These are phyloP conservation scores for Tetragonia tetragonoides DNA, from an alignment of 148 eudicot genomes.

Conservation along the genomic window DNA sequence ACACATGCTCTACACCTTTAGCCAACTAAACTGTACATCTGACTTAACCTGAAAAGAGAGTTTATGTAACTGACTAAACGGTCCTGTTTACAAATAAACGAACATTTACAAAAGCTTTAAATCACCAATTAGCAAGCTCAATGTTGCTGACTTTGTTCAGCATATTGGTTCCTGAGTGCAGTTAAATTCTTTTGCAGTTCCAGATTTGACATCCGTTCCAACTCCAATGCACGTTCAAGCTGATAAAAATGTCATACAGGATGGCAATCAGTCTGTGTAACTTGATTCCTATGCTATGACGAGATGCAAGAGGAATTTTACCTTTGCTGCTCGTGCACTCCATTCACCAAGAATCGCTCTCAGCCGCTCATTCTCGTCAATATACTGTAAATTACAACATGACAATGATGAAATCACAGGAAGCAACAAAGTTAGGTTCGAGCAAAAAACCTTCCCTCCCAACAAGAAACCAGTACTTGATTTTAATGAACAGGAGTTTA, in stretches of 20 bases:
- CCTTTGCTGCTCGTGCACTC: constrained; percentile 97
- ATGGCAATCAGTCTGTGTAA: neutral
- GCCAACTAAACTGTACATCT: too few relatives aligned
- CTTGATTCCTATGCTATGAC: neutral
- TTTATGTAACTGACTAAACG: too few relatives aligned
- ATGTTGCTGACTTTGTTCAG: constrained; percentile 33
- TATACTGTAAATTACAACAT: constrained; percentile 51
- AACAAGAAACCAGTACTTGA: neutral
- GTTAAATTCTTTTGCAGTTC: constrained; percentile 70
- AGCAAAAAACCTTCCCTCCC: neutral
- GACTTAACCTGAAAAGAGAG: too few relatives aligned
- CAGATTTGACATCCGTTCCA: constrained; percentile 67
- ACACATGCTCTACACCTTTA: too few relatives aligned
- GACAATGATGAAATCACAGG: neutral
- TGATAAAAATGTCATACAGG: constrained; percentile 16
- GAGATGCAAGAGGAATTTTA: constrained; percentile 17
- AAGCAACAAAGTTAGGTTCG: neutral
- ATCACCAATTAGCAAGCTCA: neutral
- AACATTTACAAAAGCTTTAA: constrained; percentile 19
- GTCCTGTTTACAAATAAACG: neutral
- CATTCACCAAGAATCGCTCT: constrained; percentile 96
- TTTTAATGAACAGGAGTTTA: neutral
- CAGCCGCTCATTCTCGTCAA: constrained; percentile 93
- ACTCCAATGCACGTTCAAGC: constrained; percentile 92
- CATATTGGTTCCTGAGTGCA: constrained; percentile 33